phyloP scores from a whole-genome alignment of 1,284 basidiomycete species.

The Cryptococcus hybrid region DNA sequence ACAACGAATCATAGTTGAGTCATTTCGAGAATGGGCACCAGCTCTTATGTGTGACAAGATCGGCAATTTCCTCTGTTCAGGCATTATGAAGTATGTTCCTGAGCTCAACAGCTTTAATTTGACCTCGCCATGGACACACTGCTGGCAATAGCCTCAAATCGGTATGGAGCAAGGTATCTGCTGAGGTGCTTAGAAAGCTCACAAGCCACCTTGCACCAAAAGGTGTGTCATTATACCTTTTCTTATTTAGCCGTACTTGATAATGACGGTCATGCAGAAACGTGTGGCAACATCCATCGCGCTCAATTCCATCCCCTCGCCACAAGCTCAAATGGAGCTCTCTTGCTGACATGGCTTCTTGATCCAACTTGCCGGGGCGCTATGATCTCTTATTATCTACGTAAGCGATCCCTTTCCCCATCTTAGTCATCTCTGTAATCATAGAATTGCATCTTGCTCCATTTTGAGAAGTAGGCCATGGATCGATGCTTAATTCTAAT shows the following conservation, averaged over 20 bases:
- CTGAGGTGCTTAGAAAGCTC: constrained; percentile 91
- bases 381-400: constrained; percentile 86
- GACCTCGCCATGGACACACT: constrained; percentile 97
- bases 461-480: constrained; percentile 65
- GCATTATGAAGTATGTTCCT: constrained; percentile 84
- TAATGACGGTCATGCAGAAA: constrained; percentile 53
- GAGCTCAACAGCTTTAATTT: constrained; percentile 96
- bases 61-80: constrained; percentile 89
- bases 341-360: constrained; percentile 93
- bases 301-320: constrained; percentile 94
- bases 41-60: constrained; percentile 93
- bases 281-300: constrained; percentile 92
- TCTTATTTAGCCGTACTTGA: constrained; percentile 43
- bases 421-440: constrained; percentile 92
- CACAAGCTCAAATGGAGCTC: constrained; percentile 93
- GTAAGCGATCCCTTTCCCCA: constrained; percentile 94
- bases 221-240: constrained; percentile 93
- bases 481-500: not conserved
- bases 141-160: constrained; percentile 90
- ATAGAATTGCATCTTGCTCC: constrained; percentile 93
- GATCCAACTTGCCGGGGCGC: constrained; percentile 88
- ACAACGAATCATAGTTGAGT: constrained; percentile 74
- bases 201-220: constrained; percentile 77
- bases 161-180: constrained; percentile 97
- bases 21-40: constrained; percentile 86